Base-by-base conservation (phyloP, 345 rosid genomes). In the Angophora floribunda region DNA sequence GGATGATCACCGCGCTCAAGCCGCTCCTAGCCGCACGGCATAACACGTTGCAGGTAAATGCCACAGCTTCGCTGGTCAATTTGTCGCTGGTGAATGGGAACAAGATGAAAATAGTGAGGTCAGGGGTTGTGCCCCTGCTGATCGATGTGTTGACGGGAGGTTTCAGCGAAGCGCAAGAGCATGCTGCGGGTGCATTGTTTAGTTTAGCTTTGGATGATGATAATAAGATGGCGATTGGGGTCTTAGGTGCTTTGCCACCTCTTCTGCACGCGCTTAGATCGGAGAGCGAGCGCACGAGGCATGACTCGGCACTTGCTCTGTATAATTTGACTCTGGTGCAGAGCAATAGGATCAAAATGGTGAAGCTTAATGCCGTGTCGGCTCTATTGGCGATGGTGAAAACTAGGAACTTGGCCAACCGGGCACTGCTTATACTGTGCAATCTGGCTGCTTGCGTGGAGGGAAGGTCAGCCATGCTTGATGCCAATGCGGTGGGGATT, bases 141-240 rank as follows among this genome's bases (percentile, higher is more conserved):
- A 94, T 97, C 16, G 97, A 95, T 30, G 95, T 93, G 19, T 78
- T 96, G 59, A 96, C 94, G 85, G 93, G 97, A 17, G 97, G 98
- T 28, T 94, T 92, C 4, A 85, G 92, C 14, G 98, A 97, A 61
- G 91, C 99, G 16, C 97, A 93, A 80, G 96, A 95, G 51, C 99
- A 96, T 88, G 99, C 97, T 1, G 91, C 95, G 5, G 99, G 97
- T 7, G 95, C 96, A 26, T 86, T 97, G 59, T 97, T 97, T 86
- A 96, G 99, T 51, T 90, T 97, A 85, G 94, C 99, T 26, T 90
- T 96, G 26, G 98, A 96, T 30, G 97, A 96, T 50, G 94, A 95
- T 85, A 97, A 94, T 88, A 95, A 95, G 90, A 95, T 95, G 93
- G 98, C 97, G n/a, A 95, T 96, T 9, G 99, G 97, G 30, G 99